Base-by-base conservation (phyloP, 2,329 filamentous ascomycete genomes). In the Pezicula radicicola region DNA sequence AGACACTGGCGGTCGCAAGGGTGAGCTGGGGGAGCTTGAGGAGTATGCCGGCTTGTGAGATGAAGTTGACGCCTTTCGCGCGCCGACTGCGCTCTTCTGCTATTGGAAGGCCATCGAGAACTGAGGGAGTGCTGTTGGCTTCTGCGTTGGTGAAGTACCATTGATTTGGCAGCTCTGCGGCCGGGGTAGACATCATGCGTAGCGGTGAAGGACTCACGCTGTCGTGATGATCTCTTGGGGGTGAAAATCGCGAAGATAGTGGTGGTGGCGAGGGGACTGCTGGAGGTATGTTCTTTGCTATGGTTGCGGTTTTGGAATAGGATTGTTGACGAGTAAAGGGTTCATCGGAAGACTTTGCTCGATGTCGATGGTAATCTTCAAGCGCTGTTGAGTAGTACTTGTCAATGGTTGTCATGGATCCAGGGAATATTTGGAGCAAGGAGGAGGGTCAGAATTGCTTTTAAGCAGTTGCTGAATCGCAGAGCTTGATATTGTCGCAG, bases 41-140 rank as follows among this genome's bases (percentile, higher is more conserved):
- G 75, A 96, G 85, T 60, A 96, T 90, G 58, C 93, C 94, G 42
- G 93, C 91, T 70, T 97, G 92, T 57, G 91, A 87, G 63, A 99
- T 96, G 72, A 99, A 99, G 69, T 96, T 96, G 66, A 97, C 87
- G 44, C 94, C 93, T 69, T 97, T 97, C 55, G 89, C 87, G 51
- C 94, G 84, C 53, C 89, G 79, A 58, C 88, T 79, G 56, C 90
- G 80, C 73, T 97, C 94, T 66, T 94, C 86, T 28, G 85, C 81
- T 3, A 85, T 78, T 8, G 83, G 70, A 67, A 97, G 82, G 19
- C 93, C 93, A 60, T 96, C 89, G 13, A 91, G 72, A 53, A 95
- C 85, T 48, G 90, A 94, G 1, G 94, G 94, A 6, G 91, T 88
- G 65, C 87, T 89, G 49, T 83, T 74, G 25, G 96, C 80, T 72